Conservation (phyloP, 2,329 filamentous ascomycete genomes). For the Aspergillus sp. region DNA sequence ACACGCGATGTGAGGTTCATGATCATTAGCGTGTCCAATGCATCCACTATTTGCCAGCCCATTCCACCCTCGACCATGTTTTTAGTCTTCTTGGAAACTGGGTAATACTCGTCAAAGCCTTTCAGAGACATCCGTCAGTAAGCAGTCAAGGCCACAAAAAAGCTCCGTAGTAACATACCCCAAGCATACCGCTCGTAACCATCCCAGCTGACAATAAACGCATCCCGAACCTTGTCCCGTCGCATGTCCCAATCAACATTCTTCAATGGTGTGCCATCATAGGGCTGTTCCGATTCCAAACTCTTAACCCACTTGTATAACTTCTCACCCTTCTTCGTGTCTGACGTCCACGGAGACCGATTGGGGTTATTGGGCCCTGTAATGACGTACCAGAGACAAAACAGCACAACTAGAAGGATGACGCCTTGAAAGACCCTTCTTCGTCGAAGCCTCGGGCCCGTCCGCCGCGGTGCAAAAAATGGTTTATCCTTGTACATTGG, state of each 20-base stretch:
- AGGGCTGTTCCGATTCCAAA: conserved; percentile 43
- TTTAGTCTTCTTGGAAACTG: conserved; percentile 72
- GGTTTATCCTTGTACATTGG: conserved; percentile 99
- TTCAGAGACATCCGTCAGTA: conserved; percentile 2
- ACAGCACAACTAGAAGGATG: conserved; percentile 56
- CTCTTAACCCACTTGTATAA: conserved; percentile 59
- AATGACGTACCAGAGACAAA: conserved; percentile 65
- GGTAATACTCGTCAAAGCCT: conserved; percentile 74
- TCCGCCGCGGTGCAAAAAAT: conserved; percentile 60
- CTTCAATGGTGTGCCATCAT: conserved; percentile 29
- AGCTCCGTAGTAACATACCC: conserved; percentile 60
- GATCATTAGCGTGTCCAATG: conserved; percentile 92
- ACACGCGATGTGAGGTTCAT: conserved; percentile 94
- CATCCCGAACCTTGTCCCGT: conserved; percentile 79
- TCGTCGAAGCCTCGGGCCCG: conserved; percentile 59
- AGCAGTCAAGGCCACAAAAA: not conserved
- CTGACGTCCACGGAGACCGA: conserved; percentile 21
- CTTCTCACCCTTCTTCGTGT: conserved; percentile 40
- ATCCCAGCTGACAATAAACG: conserved; percentile 89
- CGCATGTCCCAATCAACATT: conserved; percentile 72
- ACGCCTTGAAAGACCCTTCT: conserved; percentile 61
- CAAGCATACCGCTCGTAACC: conserved; percentile 90
- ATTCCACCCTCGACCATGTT: conserved; percentile 88
- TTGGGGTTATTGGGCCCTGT: conserved; percentile 19
- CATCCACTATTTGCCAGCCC: conserved; percentile 98